These are phyloP conservation scores for Phoma sp. DNA, from an alignment of 2,329 filamentous ascomycete species.

Conservation along the genomic window DNA sequence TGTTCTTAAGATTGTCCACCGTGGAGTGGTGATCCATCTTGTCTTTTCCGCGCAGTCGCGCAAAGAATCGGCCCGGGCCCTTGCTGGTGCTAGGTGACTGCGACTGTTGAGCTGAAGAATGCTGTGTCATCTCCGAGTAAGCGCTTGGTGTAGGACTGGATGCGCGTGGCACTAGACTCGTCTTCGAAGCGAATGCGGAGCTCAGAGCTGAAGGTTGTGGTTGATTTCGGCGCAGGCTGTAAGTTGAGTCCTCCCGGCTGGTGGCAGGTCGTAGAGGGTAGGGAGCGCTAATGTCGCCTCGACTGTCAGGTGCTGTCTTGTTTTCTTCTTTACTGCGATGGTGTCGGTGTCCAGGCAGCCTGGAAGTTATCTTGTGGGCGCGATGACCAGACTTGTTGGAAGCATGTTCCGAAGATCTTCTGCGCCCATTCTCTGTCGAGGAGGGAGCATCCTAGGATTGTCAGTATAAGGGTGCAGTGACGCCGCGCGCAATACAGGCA, in stretches of 20 bases:
- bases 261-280: slow-evolving; percentile 73
- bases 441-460: slow-evolving; percentile 34
- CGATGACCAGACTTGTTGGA: slow-evolving; percentile 62
- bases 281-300: slow-evolving; percentile 47
- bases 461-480: slow-evolving; percentile 20
- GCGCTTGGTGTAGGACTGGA: slow-evolving; percentile 84
- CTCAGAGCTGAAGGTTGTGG: slow-evolving; percentile 52
- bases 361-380: slow-evolving; percentile 61
- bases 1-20: slow-evolving; percentile 49
- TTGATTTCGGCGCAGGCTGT: slow-evolving; percentile 58
- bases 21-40: slow-evolving; percentile 54
- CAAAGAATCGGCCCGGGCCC: slow-evolving; percentile 60
- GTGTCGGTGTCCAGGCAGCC: slow-evolving; percentile 69
- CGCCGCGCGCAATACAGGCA: neutral
- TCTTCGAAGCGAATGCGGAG: slow-evolving; percentile 60
- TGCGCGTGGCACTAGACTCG: slow-evolving; percentile 66
- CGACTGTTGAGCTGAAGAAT: slow-evolving; percentile 57
- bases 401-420: slow-evolving; percentile 46
- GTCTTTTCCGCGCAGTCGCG: slow-evolving; percentile 60
- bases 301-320: slow-evolving; percentile 42
- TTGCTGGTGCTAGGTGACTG: slow-evolving; percentile 64
- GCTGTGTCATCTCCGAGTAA: slow-evolving; percentile 65
- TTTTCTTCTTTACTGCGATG: slow-evolving; percentile 69
- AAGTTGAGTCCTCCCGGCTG: slow-evolving; percentile 77
- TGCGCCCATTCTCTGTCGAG: slow-evolving; percentile 44